Conservation (phyloP, 352 stramenopile species). For the Globisporangium splendens region DNA sequence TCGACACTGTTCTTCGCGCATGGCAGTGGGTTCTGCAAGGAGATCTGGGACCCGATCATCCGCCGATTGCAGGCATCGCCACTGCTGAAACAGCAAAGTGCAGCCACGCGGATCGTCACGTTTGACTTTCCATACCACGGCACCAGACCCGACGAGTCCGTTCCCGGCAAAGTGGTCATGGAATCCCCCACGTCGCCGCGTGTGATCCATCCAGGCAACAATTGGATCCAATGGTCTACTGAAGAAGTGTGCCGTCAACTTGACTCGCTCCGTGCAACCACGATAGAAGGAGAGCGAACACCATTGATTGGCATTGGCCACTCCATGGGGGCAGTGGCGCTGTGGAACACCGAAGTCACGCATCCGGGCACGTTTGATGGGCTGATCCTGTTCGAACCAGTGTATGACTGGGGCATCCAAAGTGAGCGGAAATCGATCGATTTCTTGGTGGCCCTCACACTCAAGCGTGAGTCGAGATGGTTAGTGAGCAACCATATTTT, state of each 20-base stretch:
- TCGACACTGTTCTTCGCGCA: constrained; percentile 46
- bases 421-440: constrained; percentile 3
- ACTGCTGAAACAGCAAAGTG: no score
- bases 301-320: constrained; percentile 46
- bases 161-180: constrained; percentile 10
- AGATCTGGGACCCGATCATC: constrained; percentile 47
- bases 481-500: not conserved
- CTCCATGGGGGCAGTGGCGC: constrained; percentile 36
- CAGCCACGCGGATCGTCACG: constrained; percentile 7
- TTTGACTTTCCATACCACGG: constrained; percentile 46
- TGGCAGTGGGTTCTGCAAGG: constrained; percentile 40
- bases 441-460: constrained; percentile 36
- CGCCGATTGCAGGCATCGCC: constrained; percentile 18
- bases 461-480: constrained; percentile 24
- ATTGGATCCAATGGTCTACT: constrained; percentile 20
- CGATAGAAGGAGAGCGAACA: not conserved
- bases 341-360: constrained; percentile 33
- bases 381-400: constrained; percentile 42
- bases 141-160: constrained; percentile 30
- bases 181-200: constrained; percentile 12
- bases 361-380: constrained; percentile 42
- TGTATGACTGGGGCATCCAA: constrained; percentile 17
- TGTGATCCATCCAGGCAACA: constrained; percentile 35
- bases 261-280: constrained; percentile 5
- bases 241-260: constrained; percentile 27